Conservation (phyloP, 208 protist genomes). For the Leishmania martiniquensis region DNA sequence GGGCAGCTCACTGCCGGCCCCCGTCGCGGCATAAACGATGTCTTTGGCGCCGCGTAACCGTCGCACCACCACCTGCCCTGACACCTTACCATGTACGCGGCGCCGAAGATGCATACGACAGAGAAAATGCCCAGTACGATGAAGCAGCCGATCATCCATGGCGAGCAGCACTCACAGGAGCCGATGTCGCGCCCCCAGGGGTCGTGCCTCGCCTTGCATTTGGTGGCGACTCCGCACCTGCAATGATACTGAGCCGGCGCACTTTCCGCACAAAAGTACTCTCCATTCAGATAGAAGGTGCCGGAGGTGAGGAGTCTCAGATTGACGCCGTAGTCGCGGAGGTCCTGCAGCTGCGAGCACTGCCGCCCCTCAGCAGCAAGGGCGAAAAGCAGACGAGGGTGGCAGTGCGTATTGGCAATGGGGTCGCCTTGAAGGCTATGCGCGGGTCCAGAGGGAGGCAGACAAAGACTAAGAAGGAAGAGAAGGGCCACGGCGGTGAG, state of each 20-base stretch:
- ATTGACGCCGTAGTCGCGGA: slow-evolving; percentile 27
- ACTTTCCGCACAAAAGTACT: slow-evolving; percentile 39
- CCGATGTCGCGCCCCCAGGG: slow-evolving; percentile 67
- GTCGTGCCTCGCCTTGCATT: slow-evolving; percentile 26
- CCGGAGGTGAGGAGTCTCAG: slow-evolving; percentile 10
- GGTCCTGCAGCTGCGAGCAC: slow-evolving; percentile 24
- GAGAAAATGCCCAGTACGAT: slow-evolving; percentile 29
- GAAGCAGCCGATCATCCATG: slow-evolving; percentile 61
- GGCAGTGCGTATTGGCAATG: background rate
- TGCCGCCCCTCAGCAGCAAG: background rate
- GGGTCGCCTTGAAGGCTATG: too few relatives aligned
- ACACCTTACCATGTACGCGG: slow-evolving; percentile 41
- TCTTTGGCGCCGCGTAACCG: slow-evolving; percentile 47
- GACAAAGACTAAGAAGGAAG: background rate
- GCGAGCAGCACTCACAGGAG: slow-evolving; percentile 57
- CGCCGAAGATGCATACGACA: slow-evolving; percentile 12
- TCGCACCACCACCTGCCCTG: slow-evolving; percentile 66
- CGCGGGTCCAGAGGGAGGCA: background rate
- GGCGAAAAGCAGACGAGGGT: background rate
- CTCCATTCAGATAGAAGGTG: slow-evolving; percentile 12
- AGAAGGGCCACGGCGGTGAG: background rate
- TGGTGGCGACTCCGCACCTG: slow-evolving; percentile 23
- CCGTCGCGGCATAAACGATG: slow-evolving; percentile 42
- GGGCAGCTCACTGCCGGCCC: slow-evolving; percentile 43
- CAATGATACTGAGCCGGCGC: slow-evolving; percentile 31